phyloP scores from a whole-genome alignment of 2,329 filamentous ascomycete genomes.

The Scortechinia acanthostroma region DNA sequence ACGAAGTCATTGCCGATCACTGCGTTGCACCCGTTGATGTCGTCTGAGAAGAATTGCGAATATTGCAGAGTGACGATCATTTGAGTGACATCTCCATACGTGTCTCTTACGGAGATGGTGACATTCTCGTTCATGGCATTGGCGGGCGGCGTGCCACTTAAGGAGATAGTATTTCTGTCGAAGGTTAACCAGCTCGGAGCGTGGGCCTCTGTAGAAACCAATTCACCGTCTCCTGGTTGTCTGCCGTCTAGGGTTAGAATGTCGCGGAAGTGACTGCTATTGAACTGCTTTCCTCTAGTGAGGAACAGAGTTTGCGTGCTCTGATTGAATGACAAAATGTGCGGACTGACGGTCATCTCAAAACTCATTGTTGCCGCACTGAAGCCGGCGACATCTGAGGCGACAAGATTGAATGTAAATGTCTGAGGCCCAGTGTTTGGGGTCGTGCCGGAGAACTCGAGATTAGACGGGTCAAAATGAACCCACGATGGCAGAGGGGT shows the following conservation, averaged over 20 bases:
- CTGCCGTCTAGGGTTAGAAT: neutral
- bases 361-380: constrained; percentile 40
- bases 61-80: constrained; percentile 24
- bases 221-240: neutral
- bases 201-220: neutral
- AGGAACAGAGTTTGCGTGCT: constrained; percentile 26
- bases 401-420: constrained; percentile 45
- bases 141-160: constrained; percentile 39
- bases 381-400: constrained; percentile 46
- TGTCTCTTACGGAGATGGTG: constrained; percentile 38
- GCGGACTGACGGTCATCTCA: constrained; percentile 34
- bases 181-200: constrained; percentile 36
- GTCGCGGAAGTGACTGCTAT: neutral
- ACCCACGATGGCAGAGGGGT: constrained; percentile 57
- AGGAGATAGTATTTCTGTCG: constrained; percentile 31
- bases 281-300: constrained; percentile 14
- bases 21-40: constrained; percentile 7
- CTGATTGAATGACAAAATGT: constrained; percentile 41
- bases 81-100: constrained; percentile 37
- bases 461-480: constrained; percentile 35
- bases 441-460: constrained; percentile 43
- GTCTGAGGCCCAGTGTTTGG: constrained; percentile 38
- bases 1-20: constrained; percentile 7
- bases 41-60: constrained; percentile 5
- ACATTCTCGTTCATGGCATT: constrained; percentile 32